Conservation (phyloP, 1,284 basidiomycete genomes). For the Ceratobasidium sp. region DNA sequence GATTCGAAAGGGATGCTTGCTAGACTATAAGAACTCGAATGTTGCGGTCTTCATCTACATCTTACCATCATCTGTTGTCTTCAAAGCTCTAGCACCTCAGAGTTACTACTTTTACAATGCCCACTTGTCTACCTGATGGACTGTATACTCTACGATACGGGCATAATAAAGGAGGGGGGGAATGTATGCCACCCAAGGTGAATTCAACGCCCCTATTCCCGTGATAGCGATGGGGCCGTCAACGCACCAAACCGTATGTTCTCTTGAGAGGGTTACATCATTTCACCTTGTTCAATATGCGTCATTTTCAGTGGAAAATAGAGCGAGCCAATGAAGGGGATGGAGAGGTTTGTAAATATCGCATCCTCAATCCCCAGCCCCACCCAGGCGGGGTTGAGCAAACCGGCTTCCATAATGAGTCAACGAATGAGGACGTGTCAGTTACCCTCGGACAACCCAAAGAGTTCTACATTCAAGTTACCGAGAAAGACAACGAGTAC, state of each 20-base stretch:
- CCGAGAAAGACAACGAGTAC: background rate
- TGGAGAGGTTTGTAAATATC: background rate
- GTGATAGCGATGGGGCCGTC: background rate
- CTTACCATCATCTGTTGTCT: too few relatives aligned
- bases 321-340: too few relatives aligned
- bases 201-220: background rate
- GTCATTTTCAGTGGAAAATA: background rate
- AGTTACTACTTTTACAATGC: too few relatives aligned
- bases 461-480: background rate
- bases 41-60: too few relatives aligned
- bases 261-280: too few relatives aligned
- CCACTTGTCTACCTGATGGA: too few relatives aligned
- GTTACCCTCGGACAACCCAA: background rate
- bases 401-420: background rate
- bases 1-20: too few relatives aligned
- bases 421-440: background rate
- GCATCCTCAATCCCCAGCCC: background rate
- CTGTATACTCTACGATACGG: too few relatives aligned
- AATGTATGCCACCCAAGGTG: background rate
- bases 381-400: background rate
- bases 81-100: too few relatives aligned
- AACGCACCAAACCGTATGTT: background rate
- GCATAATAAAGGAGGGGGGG: background rate
- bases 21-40: too few relatives aligned
- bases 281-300: background rate